Base-by-base conservation (phyloP, 164 flowering plant genomes). In the Vitis vinifera region DNA sequence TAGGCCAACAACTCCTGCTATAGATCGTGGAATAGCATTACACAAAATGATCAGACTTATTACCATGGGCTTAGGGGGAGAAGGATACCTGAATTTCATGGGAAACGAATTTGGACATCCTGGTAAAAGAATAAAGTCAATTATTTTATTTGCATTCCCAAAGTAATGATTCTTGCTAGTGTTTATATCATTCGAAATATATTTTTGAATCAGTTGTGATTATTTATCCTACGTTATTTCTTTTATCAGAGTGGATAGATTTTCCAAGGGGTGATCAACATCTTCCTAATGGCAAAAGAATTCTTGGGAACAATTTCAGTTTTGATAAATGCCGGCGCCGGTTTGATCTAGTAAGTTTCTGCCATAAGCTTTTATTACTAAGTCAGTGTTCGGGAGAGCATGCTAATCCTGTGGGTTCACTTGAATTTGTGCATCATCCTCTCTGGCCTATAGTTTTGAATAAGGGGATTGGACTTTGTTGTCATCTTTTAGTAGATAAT, bases 81-180 rank as follows among this genome's bases (percentile, higher is more conserved):
- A 96, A 89, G 99, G 98, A 66, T 96, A 96, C 72, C 79, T 96
- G 57, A 96, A 96, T 81, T 96, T 96, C 80, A 96, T 96, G 99
- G 99, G 99, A 70, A 96, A 96, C 86, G 99, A 96, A 85, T 96
- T 96, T 86, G 99, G 99, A n/a, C 99, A 96, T 82, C 99, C 98
- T 62, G 99, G 99, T 96, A 81, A 37, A 37, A 74, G 69, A 3
- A 55, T 71, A 15, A 31, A 66, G 44, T 29, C n/a, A 61, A 15
- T 31, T 60, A 37, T 37, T 37, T 3, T 37, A 37, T 37, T 37
- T 37, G 44, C 44, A 37, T 37, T 6, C 44, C 44, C 44, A 37
- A 37, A 37, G 44, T 37, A 37, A 37, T 37, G 44, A 37, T 3
- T 37, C 2, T 23, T 23, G 27, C 27, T 23, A 23, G 27, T 23